Percentiles rank a stretch among this genome's conserved stretches.
Conservation (phyloP, 2,329 filamentous ascomycete species). For the Fusarium anguioides region DNA sequence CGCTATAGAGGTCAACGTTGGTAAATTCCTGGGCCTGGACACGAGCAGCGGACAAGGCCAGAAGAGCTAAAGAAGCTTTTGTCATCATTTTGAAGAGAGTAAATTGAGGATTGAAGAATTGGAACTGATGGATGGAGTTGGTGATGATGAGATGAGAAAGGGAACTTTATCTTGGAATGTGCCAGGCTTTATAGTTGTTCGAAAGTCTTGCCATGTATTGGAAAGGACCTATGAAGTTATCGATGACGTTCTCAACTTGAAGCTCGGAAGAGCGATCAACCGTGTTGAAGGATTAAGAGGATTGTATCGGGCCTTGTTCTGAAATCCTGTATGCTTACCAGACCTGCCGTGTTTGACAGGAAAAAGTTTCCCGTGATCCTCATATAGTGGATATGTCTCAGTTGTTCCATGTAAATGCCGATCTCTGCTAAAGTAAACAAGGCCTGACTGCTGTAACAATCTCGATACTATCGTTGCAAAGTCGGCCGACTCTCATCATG, state of each 20-base stretch:
- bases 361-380: not conserved
- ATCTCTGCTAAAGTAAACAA: not conserved
- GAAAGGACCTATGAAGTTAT: not conserved
- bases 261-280: not conserved
- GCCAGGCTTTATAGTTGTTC: not conserved
- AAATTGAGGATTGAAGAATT: fast-evolving
- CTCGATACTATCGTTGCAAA: no score
- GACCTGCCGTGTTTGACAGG: not conserved
- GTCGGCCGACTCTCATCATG: not conserved
- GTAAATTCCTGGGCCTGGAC: conserved; percentile 2
- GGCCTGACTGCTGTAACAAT: not conserved
- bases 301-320: not conserved
- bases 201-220: not conserved
- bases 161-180: not conserved
- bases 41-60: not conserved
- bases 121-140: not conserved
- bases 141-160: not conserved
- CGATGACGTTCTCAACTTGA: not conserved
- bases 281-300: not conserved
- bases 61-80: not conserved
- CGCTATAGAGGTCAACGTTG: not conserved
- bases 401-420: not conserved
- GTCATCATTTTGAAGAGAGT: not conserved
- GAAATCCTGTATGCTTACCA: not conserved
- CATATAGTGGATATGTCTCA: not conserved